Evolutionary conservation across 306 rosid species (phyloP), one percentile per base, ranked within the genome.

Genomic region (Trichosanthes cucumerina): DNA sequence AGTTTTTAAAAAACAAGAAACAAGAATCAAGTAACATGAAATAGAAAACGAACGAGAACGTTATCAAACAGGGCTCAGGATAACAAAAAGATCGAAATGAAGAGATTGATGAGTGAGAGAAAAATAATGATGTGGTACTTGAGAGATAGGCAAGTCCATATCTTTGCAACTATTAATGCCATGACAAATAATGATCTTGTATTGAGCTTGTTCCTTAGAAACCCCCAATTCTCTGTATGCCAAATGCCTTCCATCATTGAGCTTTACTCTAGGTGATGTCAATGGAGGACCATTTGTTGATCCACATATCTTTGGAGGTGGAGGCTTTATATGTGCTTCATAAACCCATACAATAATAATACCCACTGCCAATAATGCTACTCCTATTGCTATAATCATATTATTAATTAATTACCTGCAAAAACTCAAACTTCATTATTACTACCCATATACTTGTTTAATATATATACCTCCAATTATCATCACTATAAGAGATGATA

Each of bases 211-310:
- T 52, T 90, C 89, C 81, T 87, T 93, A 2, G 87, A 84, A 84
- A 88, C 89, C 50, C 98, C 98, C 7, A 54, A 74, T 78, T 93
- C 97, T 33, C 86, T 26, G 81, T 93, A 58, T 15, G 64, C 64
- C 64, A 58, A 58, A 11, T 58, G 64, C 9, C 64, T 58, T 18
- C 64, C 64, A 91, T 90, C 96, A 33, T 82, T 70, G 82, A 91
- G 96, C 65, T 84, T 90, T 56, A 90, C 89, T 78, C 92, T 85
- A 3, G 91, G 83, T 31, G 97, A 91, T 79, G 89, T 82, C 7
- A 90, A 43, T 33, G 72, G 78, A 79, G 98, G 97, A 49, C 95
- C 96, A 36, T 76, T 80, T 0, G 83, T 68, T 24, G 95, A 85
- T 57, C 97, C 97, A 26, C 97, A 88, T 72, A 70, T 73, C 84